These are phyloP conservation scores for Alnus glutinosa DNA, from an alignment of 306 rosid species.

Conservation along the genomic window DNA sequence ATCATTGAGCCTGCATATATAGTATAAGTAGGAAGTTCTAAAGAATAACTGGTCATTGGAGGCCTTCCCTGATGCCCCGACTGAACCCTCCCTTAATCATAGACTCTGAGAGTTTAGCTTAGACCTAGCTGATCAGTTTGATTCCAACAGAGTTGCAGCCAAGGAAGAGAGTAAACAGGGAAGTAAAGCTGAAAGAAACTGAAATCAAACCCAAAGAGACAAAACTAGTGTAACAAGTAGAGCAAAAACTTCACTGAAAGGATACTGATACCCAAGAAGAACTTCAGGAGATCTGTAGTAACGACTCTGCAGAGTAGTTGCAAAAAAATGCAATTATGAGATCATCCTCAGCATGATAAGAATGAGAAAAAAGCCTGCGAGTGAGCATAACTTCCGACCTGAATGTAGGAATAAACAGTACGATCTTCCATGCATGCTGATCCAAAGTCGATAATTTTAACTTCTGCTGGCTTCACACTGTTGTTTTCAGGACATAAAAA, in stretches of 20 bases:
- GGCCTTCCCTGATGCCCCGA: neutral
- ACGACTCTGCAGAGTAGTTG: constrained; percentile 77
- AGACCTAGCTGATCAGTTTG: neutral
- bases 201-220: constrained; percentile 12
- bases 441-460: constrained; percentile 97
- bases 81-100: neutral
- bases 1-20: neutral
- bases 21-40: neutral
- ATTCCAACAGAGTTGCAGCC: constrained; percentile 7
- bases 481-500: constrained; percentile 35
- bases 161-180: neutral
- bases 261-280: constrained; percentile 99
- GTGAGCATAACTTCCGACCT: constrained; percentile 49
- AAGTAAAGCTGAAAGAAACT: neutral
- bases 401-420: constrained; percentile 98
- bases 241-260: constrained; percentile 40
- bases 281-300: constrained; percentile 99
- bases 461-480: constrained; percentile 84
- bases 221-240: neutral
- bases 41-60: neutral
- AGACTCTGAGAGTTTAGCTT: neutral
- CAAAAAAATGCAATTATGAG: constrained; percentile 15
- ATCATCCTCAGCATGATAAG: constrained; percentile 29
- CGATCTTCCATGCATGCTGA: constrained; percentile 99
- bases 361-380: constrained; percentile 18